These are phyloP conservation scores for Fraxinus xanthoxyloides DNA, from an alignment of 305 asterid species.

Conservation along the genomic window DNA sequence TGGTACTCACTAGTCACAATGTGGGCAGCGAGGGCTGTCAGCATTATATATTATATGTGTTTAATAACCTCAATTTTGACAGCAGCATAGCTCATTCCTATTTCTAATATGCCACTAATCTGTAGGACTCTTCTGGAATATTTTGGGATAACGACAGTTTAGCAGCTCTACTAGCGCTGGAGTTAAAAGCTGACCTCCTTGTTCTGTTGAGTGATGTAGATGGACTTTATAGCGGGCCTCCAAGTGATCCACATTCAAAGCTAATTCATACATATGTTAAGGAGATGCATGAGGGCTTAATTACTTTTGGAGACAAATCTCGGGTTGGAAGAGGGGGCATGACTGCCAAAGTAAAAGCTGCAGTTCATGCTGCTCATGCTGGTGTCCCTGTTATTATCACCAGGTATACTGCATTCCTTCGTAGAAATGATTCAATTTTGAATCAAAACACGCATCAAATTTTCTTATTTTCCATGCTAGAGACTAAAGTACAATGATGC, in stretches of 20 bases:
- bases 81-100: neutral
- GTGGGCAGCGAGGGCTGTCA: neutral
- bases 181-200: constrained; percentile 64
- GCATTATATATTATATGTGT: neutral
- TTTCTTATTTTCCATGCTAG: neutral
- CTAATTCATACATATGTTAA: constrained; percentile 53
- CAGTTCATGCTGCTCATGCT: constrained; percentile 49
- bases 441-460: neutral
- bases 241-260: constrained; percentile 56
- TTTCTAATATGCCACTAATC: neutral
- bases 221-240: constrained; percentile 71
- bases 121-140: constrained; percentile 70
- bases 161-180: constrained; percentile 61
- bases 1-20: neutral
- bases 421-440: neutral
- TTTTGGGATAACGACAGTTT: constrained; percentile 76
- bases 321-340: constrained; percentile 76
- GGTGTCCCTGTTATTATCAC: constrained; percentile 66
- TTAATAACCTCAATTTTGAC: constrained; percentile 2
- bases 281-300: constrained; percentile 42
- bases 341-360: constrained; percentile 72
- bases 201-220: constrained; percentile 69
- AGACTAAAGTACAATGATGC: neutral
- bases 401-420: constrained; percentile 38
- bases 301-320: constrained; percentile 65